Conservation (phyloP, 2,329 filamentous ascomycete species). For the Arachnomyces sp. region DNA sequence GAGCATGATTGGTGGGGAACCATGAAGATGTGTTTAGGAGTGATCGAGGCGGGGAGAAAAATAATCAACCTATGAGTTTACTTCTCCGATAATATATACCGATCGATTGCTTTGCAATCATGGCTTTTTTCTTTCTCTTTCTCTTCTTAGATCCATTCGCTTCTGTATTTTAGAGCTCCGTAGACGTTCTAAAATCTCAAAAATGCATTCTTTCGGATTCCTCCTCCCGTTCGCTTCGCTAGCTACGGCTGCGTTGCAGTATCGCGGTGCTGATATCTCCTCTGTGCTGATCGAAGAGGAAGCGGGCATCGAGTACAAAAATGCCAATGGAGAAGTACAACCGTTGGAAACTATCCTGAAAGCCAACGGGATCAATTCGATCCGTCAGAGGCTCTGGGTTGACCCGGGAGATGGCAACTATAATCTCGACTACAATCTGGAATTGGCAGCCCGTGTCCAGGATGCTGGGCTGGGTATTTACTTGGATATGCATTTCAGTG, state of each 20-base stretch:
- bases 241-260: conserved; percentile 46
- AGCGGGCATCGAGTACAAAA: conserved; percentile 55
- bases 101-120: too few species aligned
- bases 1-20: too few species aligned
- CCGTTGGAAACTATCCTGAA: conserved; percentile 58
- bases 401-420: conserved; percentile 59
- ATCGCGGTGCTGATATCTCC: conserved; percentile 64
- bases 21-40: too few species aligned
- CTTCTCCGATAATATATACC: too few species aligned
- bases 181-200: too few species aligned
- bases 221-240: conserved; percentile 12
- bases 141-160: too few species aligned
- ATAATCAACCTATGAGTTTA: too few species aligned
- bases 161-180: too few species aligned
- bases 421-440: conserved; percentile 62
- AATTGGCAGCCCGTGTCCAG: conserved; percentile 58
- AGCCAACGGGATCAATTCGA: conserved; percentile 58
- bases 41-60: too few species aligned
- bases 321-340: conserved; percentile 44
- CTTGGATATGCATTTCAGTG: conserved; percentile 59
- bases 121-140: too few species aligned
- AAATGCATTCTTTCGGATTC: neutral
- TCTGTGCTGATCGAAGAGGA: conserved; percentile 58
- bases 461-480: conserved; percentile 55
- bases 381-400: conserved; percentile 66